Percentiles rank a stretch among this genome's conserved stretches.
phyloP scores from a whole-genome alignment of 192 early-diverging fungal genomes.

The Phycomyces nitens region DNA sequence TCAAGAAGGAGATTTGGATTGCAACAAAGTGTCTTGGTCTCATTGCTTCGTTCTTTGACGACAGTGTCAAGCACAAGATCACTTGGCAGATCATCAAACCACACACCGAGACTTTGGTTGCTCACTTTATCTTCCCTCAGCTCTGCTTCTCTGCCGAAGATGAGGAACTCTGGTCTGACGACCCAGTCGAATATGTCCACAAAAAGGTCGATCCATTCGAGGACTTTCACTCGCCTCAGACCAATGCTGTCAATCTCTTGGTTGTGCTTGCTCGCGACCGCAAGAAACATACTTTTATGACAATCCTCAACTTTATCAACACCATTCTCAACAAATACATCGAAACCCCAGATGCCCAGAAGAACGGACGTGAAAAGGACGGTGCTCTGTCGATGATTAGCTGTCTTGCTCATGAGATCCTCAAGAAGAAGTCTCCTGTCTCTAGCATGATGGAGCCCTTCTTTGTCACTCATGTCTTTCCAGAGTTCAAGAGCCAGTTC shows the following conservation, averaged over 20 bases:
- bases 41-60: constrained; percentile 71
- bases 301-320: constrained; percentile 79
- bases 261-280: constrained; percentile 74
- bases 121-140: constrained; percentile 91
- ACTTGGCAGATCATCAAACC: constrained; percentile 92
- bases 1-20: constrained; percentile 69
- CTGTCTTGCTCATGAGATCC: constrained; percentile 62
- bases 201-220: constrained; percentile 78
- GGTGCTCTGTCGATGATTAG: constrained; percentile 89
- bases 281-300: constrained; percentile 73
- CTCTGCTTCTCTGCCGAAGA: constrained; percentile 86
- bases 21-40: constrained; percentile 66
- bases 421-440: constrained; percentile 73
- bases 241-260: constrained; percentile 75
- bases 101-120: constrained; percentile 73
- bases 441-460: constrained; percentile 77
- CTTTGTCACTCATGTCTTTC: constrained; percentile 81
- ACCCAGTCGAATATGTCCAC: constrained; percentile 90
- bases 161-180: constrained; percentile 87
- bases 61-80: constrained; percentile 82
- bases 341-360: constrained; percentile 61
- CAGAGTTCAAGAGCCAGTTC: constrained; percentile 83
- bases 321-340: constrained; percentile 65
- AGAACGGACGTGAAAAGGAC: constrained; percentile 78
- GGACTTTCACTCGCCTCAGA: constrained; percentile 75